A percentile compares a stretch with the other conserved stretches of the same genome.
Conservation (phyloP, 1,284 basidiomycete genomes). For the Heliocybe sulcata region DNA sequence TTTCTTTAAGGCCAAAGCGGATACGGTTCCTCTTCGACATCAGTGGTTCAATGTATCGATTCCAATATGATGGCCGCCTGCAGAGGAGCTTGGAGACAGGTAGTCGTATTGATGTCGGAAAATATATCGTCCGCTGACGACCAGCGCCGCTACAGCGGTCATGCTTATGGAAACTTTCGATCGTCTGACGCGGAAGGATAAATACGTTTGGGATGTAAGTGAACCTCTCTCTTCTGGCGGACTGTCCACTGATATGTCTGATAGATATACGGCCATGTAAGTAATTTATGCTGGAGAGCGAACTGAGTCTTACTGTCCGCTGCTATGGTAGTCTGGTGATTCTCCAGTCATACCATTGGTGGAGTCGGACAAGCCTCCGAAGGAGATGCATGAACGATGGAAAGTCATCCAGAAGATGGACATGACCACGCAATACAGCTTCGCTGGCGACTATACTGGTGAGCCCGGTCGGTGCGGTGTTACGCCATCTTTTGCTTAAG, state of each 20-base stretch:
- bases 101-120: conserved; percentile 14
- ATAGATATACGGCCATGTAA: conserved; percentile 59
- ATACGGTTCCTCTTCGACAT: conserved; percentile 65
- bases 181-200: conserved; percentile 52
- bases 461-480: conserved; percentile 7
- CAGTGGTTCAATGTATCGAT: conserved; percentile 70
- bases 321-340: conserved; percentile 45
- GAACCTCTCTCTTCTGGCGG: background rate
- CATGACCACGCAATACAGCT: conserved; percentile 59
- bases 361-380: conserved; percentile 36
- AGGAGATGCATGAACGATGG: conserved; percentile 49
- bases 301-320: background rate
- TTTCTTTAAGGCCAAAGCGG: conserved; percentile 45
- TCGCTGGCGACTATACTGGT: conserved; percentile 61
- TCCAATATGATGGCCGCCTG: conserved; percentile 62
- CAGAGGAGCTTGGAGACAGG: conserved; percentile 59
- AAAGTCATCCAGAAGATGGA: conserved; percentile 63
- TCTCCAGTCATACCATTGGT: conserved; percentile 48
- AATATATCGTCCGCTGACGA: background rate
- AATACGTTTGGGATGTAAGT: conserved; percentile 67
- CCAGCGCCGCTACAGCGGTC: conserved; percentile 30
- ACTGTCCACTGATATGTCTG: conserved; percentile 1
- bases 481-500: background rate
- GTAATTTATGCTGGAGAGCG: conserved; percentile 14
- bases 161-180: conserved; percentile 70